A percentile compares a stretch with the other conserved stretches of the same genome.
Evolutionary conservation across 225 moss, liverwort and hornwort genomes (phyloP).

Genomic region (Pseudoscleropodium purum): DNA sequence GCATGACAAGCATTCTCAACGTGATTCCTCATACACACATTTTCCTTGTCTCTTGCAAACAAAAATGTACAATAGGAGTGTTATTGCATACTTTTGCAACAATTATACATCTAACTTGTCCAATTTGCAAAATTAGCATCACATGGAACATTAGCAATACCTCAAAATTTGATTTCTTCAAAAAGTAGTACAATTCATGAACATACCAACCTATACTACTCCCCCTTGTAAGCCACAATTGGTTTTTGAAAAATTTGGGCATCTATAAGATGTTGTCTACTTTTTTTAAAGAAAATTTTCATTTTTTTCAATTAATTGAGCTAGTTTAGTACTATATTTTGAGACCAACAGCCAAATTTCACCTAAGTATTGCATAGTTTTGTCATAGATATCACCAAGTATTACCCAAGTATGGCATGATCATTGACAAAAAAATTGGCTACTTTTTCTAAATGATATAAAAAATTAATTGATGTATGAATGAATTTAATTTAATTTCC

Average conservation of each 20-base stretch:
- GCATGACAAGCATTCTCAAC: background rate
- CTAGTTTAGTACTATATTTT: fast-evolving
- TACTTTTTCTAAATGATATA: background rate
- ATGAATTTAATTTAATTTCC: too few relatives aligned
- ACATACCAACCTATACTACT: fast-evolving
- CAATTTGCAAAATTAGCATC: background rate
- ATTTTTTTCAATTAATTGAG: background rate
- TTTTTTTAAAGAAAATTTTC: background rate
- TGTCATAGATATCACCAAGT: background rate
- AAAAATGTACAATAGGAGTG: background rate
- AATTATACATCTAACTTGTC: background rate
- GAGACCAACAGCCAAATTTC: background rate
- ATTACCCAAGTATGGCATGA: background rate
- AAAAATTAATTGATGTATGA: fast-evolving
- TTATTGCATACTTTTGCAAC: background rate
- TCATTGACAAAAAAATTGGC: background rate
- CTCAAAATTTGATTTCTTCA: background rate
- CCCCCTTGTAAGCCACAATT: fast-evolving
- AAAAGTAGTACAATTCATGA: background rate
- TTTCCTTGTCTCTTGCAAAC: background rate
- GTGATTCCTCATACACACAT: background rate
- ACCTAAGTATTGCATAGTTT: fast-evolving
- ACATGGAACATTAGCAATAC: fast-evolving
- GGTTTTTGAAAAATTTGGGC: background rate
- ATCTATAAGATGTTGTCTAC: fast-evolving